A percentile compares a stretch with the other conserved stretches of the same genome.
Evolutionary conservation across 2,329 filamentous ascomycete genomes (phyloP).

Genomic region (Microcyclosporella mali): DNA sequence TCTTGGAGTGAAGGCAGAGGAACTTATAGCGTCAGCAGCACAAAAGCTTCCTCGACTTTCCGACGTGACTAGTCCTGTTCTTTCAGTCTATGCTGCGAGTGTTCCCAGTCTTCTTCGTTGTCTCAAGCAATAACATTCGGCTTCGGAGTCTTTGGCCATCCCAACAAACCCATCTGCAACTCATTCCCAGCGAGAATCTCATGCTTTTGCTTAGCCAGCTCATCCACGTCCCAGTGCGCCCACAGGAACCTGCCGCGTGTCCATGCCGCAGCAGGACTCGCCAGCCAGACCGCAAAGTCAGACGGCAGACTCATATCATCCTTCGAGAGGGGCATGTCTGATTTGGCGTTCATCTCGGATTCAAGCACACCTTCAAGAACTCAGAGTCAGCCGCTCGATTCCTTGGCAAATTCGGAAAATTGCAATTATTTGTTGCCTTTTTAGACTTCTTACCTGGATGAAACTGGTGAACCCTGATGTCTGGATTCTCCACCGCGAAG

Average conservation of each 20-base stretch:
- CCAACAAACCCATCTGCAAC: not conserved
- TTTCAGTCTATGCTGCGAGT: no score
- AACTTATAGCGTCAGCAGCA: no score
- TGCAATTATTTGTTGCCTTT: no score
- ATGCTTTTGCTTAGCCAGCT: not conserved
- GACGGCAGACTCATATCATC: conserved; percentile 13
- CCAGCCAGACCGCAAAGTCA: conserved; percentile 5
- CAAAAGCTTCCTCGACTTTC: no score
- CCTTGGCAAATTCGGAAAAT: no score
- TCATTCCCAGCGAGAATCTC: not conserved
- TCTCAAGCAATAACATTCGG: not conserved
- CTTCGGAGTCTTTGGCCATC: not conserved
- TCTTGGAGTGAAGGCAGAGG: no score
- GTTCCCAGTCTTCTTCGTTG: no score
- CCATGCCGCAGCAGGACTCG: not conserved
- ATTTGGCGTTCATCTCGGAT: conserved; percentile 32
- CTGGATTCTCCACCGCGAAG: conserved; percentile 33
- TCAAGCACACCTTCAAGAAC: conserved; percentile 30
- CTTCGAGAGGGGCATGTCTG: conserved; percentile 1
- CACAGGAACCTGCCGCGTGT: conserved; percentile 1
- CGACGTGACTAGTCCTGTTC: no score
- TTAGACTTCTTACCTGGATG: conserved; percentile 31
- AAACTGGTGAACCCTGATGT: conserved; percentile 34
- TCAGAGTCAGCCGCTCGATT: no score
- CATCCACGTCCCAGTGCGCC: conserved; percentile 3